phyloP scores from a whole-genome alignment of 2,329 filamentous ascomycete genomes.

The Huntiella bhutanensis region DNA sequence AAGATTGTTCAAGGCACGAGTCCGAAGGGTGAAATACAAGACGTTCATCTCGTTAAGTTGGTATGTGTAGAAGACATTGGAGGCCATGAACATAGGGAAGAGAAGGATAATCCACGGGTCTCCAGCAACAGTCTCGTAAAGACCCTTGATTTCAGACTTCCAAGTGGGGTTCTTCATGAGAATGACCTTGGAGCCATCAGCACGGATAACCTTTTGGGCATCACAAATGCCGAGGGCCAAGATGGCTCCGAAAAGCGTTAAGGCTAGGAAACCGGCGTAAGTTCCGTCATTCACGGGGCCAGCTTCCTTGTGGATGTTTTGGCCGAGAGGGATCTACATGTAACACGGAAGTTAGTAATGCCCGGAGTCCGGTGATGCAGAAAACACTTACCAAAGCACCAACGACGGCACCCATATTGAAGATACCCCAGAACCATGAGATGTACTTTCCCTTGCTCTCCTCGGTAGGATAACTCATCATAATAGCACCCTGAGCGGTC shows the following conservation, averaged over 20 bases:
- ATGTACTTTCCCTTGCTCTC: conserved; percentile 73
- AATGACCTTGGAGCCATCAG: conserved; percentile 63
- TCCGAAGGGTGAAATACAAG: conserved; percentile 33
- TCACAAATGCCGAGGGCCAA: conserved; percentile 54
- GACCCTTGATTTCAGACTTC: conserved; percentile 58
- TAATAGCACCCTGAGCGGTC: conserved; percentile 68
- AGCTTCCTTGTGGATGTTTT: conserved; percentile 43
- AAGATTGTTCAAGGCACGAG: conserved; percentile 49
- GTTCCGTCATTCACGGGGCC: conserved; percentile 51
- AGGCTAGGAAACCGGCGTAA: conserved; percentile 75
- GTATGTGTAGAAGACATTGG: conserved; percentile 38
- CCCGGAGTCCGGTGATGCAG: background rate
- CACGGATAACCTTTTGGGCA: conserved; percentile 51
- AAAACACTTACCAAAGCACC: conserved; percentile 38
- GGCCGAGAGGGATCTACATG: conserved; percentile 43
- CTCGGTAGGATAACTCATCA: conserved; percentile 79
- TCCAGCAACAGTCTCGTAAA: conserved; percentile 50
- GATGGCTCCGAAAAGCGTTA: conserved; percentile 54
- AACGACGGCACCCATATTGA: conserved; percentile 80
- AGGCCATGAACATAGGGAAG: conserved; percentile 39
- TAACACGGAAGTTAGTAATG: conserved; percentile 5
- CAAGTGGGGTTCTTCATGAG: conserved; percentile 82
- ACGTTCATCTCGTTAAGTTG: conserved; percentile 38
- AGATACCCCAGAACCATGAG: conserved; percentile 85
- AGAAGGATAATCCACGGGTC: conserved; percentile 58